phyloP scores from a whole-genome alignment of 768 basidiomycete genomes.

The Saitozyma sp. region DNA sequence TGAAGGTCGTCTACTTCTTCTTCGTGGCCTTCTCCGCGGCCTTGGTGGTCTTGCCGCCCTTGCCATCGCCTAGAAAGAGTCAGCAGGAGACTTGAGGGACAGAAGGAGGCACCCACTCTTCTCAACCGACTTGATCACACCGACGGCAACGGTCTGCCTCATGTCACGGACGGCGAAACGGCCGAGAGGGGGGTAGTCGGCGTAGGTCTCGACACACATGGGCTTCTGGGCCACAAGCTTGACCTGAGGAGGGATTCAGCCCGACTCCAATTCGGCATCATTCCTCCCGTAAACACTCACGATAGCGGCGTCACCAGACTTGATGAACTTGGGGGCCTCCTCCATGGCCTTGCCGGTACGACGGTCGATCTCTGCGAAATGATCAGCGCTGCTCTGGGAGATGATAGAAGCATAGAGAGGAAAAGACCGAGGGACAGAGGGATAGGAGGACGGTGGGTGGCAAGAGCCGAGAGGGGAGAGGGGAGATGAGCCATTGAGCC shows the following conservation, averaged over 20 bases:
- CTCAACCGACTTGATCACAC: conserved; percentile 97
- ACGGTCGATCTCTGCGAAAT: conserved; percentile 66
- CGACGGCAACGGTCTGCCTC: conserved; percentile 76
- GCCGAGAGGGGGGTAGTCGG: conserved; percentile 93
- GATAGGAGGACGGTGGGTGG: neutral
- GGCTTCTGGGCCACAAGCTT: conserved; percentile 96
- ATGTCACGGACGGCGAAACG: conserved; percentile 58
- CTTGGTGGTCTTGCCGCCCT: neutral
- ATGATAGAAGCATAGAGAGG: neutral
- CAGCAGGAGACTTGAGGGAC: neutral
- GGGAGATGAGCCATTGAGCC: too few species aligned
- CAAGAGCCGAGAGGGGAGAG: conserved; percentile 59
- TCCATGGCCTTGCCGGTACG: conserved; percentile 60
- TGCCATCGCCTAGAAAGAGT: neutral
- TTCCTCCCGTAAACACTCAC: conserved; percentile 54
- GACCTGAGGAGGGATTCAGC: conserved; percentile 47
- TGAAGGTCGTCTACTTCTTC: too few species aligned
- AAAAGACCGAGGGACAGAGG: neutral
- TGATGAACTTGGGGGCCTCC: conserved; percentile 89
- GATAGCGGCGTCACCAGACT: conserved; percentile 95
- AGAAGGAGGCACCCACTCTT: conserved; percentile 57
- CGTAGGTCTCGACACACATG: conserved; percentile 66
- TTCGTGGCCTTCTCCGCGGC: too few species aligned
- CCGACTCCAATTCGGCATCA: neutral
- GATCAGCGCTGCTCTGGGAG: neutral